phyloP scores from a whole-genome alignment of 345 rosid species.

The Gossypium sturtianum region DNA sequence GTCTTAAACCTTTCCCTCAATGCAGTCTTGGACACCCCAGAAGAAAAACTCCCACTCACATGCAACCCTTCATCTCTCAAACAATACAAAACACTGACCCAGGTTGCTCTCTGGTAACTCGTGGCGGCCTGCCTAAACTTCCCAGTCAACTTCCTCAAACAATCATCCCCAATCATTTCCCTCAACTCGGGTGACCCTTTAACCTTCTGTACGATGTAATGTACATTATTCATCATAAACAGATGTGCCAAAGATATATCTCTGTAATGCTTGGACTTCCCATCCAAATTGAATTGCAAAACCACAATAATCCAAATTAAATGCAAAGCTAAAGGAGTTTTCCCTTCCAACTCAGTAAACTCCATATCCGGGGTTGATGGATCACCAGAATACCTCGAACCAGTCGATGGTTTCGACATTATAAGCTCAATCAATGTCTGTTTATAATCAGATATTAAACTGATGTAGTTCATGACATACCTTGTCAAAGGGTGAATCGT shows the following conservation, averaged over 20 bases:
- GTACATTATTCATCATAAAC: conserved; percentile 92
- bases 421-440: conserved; percentile 72
- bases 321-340: conserved; percentile 69
- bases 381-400: conserved; percentile 71
- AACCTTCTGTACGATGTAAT: conserved; percentile 79
- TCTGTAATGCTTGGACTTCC: conserved; percentile 71
- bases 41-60: conserved; percentile 76
- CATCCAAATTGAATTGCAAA: conserved; percentile 81
- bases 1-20: conserved; percentile 84
- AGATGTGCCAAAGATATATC: conserved; percentile 64
- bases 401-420: conserved; percentile 69
- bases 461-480: conserved; percentile 94
- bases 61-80: conserved; percentile 89
- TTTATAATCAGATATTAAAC: conserved; percentile 86
- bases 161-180: conserved; percentile 89
- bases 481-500: conserved; percentile 91
- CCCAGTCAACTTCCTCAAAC: conserved; percentile 63
- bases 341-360: conserved; percentile 63
- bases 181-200: conserved; percentile 75
- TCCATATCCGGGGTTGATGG: conserved; percentile 72
- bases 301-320: conserved; percentile 86
- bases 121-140: conserved; percentile 70
- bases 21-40: conserved; percentile 77
- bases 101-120: conserved; percentile 82
- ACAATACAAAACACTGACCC: conserved; percentile 75